These are phyloP conservation scores for Macadamia integrifolia DNA, from an alignment of 164 flowering plant species.

Conservation along the genomic window DNA sequence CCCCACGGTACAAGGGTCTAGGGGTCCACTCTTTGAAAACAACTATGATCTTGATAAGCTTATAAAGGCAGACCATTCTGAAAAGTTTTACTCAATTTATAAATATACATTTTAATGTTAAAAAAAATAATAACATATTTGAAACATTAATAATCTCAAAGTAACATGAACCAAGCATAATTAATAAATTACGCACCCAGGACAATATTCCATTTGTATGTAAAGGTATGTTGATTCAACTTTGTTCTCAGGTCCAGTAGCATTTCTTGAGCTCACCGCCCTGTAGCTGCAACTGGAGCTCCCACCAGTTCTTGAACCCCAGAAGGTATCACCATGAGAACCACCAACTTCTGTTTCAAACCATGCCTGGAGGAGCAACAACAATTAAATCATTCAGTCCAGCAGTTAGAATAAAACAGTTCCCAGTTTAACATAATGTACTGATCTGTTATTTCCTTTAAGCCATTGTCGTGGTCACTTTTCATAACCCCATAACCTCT, in stretches of 20 bases:
- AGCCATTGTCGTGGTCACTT: no score
- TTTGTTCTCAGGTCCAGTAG: constrained; percentile 42
- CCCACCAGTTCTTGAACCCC: constrained; percentile 56
- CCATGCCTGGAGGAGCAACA: constrained; percentile 69
- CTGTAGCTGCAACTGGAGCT: constrained; percentile 51
- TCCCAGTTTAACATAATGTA: no score
- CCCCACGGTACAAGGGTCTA: no score
- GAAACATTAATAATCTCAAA: neutral
- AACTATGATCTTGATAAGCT: no score
- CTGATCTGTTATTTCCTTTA: no score
- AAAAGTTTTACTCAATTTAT: no score
- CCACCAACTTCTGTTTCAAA: constrained; percentile 72
- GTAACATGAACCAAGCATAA: constrained; percentile 1
- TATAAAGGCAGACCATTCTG: no score
- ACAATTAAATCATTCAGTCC: no score
- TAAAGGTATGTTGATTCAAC: constrained; percentile 79
- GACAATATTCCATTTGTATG: constrained; percentile 99
- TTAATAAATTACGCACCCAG: constrained; percentile 40
- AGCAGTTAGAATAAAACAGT: no score
- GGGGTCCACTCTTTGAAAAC: no score
- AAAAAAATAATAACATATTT: neutral
- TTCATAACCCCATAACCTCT: no score
- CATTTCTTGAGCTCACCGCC: constrained; percentile 43
- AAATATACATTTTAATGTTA: no score
- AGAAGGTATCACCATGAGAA: constrained; percentile 33